Conservation (phyloP, 176 grass and related monocot genomes). For the Oryza meridionalis region DNA sequence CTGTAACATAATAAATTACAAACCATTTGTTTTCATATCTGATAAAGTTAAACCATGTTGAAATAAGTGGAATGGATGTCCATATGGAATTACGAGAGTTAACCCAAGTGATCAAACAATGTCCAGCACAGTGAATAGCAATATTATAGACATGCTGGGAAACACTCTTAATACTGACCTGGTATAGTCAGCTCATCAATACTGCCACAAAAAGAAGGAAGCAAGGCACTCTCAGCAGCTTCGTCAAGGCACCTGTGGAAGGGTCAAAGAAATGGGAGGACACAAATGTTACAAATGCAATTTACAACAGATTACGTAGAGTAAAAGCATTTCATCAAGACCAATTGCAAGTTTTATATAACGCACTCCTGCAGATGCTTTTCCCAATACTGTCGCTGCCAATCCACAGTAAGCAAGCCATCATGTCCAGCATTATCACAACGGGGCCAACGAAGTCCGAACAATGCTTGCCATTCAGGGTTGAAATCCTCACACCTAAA, state of each 20-base stretch:
- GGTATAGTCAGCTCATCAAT: constrained; percentile 55
- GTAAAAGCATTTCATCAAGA: background rate
- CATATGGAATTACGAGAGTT: too few relatives aligned
- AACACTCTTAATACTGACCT: constrained; percentile 35
- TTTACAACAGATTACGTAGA: too few relatives aligned
- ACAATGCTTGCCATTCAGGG: constrained; percentile 54
- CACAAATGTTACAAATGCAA: background rate
- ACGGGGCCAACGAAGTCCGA: constrained; percentile 49
- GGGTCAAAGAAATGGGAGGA: background rate
- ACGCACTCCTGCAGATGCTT: constrained; percentile 62
- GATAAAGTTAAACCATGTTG: too few relatives aligned
- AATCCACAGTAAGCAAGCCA: constrained; percentile 39
- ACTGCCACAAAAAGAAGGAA: constrained; percentile 63
- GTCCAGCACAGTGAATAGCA: background rate
- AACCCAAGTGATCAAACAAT: constrained; percentile 1
- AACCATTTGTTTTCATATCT: too few relatives aligned
- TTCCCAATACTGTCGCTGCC: constrained; percentile 69
- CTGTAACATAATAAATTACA: too few relatives aligned
- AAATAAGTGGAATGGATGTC: too few relatives aligned
- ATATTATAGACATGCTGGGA: background rate
- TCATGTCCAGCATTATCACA: background rate
- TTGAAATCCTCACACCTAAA: constrained; percentile 62
- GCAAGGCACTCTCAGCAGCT: constrained; percentile 62
- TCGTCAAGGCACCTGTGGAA: constrained; percentile 60
- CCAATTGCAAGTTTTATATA: background rate